Evolutionary conservation across 768 basidiomycete genomes (phyloP), one percentile per base, ranked within the genome.

Genomic region (Suillus spraguei): DNA sequence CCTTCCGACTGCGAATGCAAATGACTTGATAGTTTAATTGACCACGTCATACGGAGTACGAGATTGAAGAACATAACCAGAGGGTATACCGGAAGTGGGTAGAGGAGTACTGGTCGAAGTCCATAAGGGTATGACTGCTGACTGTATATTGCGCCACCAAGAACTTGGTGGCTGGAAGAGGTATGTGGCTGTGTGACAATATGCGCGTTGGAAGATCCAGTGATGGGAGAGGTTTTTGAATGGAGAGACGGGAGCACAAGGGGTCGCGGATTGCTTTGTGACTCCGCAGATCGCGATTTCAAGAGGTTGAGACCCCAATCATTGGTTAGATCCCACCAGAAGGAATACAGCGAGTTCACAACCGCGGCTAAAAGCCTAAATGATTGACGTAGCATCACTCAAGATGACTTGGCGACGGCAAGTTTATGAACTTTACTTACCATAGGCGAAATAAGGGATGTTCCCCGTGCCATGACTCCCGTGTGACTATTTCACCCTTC

Each of bases 311-410:
- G 81, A 6, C 97, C 97, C 96, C 97, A 99, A 73, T 99, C 97
- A 74, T 97, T 93, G 55, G 94, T 95, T 49, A 99, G 84, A 76
- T 99, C 97, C 97, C 97, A 99, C 93, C 95, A 99, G 75, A 97
- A 99, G 3, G 95, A 96, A 76, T 94, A 99, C 36, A 92, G 74
- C 4, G 96, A 97, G 76, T 99, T 99, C 70, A 97, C 74, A 41
- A 85, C 82, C 28, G 94, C 95, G 11, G 89, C 85, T 52, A 97
- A 75, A 17, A 98, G 75, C 95, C 95, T 97, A 62, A 24, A 47
- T 36, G 49, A 36, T 65, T 68, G 59, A 55, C 53, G 39, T 41
- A 62, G 42, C 35, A 65, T 17, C 60, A 53, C 50, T 49, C 24
- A 61, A 39, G 33, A 65, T 17, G 55, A 54, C 55, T 38, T 22